Evolutionary conservation across 352 stramenopile genomes (phyloP).

Genomic region (Globisporangium sylvaticum): DNA sequence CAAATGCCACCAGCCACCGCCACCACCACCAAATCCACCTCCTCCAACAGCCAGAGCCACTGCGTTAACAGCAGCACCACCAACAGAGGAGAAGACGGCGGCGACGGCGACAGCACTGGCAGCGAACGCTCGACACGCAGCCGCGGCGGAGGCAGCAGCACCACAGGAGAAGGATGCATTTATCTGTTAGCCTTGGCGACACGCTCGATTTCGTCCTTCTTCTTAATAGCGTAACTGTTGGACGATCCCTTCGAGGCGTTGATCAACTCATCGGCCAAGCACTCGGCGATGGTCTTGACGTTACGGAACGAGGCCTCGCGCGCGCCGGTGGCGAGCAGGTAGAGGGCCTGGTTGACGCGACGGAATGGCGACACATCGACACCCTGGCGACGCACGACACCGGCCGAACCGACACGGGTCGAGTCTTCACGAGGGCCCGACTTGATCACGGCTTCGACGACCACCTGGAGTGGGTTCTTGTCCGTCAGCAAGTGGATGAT

Average conservation of each 20-base stretch:
- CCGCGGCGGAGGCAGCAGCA: not conserved
- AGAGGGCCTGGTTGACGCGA: conserved; percentile 98
- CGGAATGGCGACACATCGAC: conserved; percentile 99
- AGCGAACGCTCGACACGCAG: not conserved
- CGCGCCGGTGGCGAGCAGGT: conserved; percentile 97
- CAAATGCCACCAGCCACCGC: not conserved
- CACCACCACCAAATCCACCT: not conserved
- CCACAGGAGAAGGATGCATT: conserved; percentile 36
- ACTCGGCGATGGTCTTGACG: conserved; percentile 99
- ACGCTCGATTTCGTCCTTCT: conserved; percentile 99
- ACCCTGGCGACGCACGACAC: conserved; percentile 99
- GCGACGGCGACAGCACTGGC: not conserved
- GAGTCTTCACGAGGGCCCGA: conserved; percentile 98
- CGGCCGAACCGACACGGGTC: conserved; percentile 97
- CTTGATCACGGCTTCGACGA: conserved; percentile 90
- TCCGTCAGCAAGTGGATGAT: conserved; percentile 99
- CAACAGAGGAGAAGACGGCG: not conserved
- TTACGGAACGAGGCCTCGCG: conserved; percentile 99
- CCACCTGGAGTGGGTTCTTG: conserved; percentile 99
- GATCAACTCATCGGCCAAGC: conserved; percentile 99
- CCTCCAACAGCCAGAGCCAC: not conserved
- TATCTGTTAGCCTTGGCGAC: conserved; percentile 99
- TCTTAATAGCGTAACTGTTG: conserved; percentile 99
- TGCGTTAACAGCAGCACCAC: conserved; percentile 1
- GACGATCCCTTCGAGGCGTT: conserved; percentile 99